Percentiles rank a stretch among this genome's conserved stretches.
Conservation (phyloP, 2,329 filamentous ascomycete genomes). For the Beauveria sp. region DNA sequence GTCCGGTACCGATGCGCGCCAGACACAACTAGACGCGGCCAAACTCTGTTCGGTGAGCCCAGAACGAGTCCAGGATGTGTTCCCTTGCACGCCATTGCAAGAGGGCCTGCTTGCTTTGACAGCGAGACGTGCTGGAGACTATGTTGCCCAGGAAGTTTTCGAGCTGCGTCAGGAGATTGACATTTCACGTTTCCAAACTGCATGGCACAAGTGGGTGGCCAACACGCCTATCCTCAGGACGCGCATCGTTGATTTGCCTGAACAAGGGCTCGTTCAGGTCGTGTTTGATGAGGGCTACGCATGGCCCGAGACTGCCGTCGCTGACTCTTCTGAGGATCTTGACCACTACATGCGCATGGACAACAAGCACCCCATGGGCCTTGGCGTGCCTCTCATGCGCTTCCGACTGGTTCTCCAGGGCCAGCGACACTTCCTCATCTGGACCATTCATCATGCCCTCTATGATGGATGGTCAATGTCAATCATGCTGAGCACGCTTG, state of each 20-base stretch:
- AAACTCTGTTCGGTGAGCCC: conserved; percentile 12
- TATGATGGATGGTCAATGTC: conserved; percentile 48
- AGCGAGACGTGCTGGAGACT: conserved; percentile 12
- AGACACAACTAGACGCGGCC: conserved; percentile 4
- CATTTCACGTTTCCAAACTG: conserved; percentile 4
- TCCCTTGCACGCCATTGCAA: conserved; percentile 18
- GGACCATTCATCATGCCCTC: conserved; percentile 31
- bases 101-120: conserved; percentile 16
- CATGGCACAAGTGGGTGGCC: conserved; percentile 15
- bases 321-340: not conserved
- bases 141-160: conserved; percentile 14
- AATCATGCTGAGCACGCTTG: conserved; percentile 18
- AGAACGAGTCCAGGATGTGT: conserved; percentile 14
- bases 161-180: conserved; percentile 12
- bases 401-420: conserved; percentile 7
- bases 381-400: conserved; percentile 13
- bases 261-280: not conserved
- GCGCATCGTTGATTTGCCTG: conserved; percentile 7
- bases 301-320: not conserved
- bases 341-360: not conserved
- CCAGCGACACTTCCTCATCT: conserved; percentile 11
- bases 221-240: conserved; percentile 12
- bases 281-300: not conserved
- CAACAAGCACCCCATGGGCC: conserved; percentile 9
- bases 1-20: not conserved